phyloP scores from a whole-genome alignment of 2,329 filamentous ascomycete species.

The Penicillium sp. region DNA sequence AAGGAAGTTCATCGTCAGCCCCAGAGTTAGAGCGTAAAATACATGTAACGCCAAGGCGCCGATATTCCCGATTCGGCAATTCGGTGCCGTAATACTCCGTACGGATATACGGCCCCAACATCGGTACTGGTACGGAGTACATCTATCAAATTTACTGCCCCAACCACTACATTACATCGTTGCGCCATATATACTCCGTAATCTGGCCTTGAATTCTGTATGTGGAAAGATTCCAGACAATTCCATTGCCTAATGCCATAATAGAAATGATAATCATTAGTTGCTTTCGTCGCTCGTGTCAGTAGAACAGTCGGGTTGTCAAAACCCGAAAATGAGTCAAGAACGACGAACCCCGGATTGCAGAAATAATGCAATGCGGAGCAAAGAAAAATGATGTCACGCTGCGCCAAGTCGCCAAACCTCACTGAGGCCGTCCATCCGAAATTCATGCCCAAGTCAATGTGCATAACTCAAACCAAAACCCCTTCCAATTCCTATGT shows the following conservation, averaged over 20 bases:
- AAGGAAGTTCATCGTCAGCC: background rate
- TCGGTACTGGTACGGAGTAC: background rate
- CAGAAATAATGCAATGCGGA: background rate
- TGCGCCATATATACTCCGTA: too few relatives aligned
- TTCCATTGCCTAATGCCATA: background rate
- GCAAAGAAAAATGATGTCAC: background rate
- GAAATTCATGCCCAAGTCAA: background rate
- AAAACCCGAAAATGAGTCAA: background rate
- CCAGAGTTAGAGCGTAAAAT: background rate
- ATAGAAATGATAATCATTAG: slow-evolving; percentile 4
- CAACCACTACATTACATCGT: background rate
- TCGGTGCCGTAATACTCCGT: background rate
- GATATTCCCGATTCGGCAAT: background rate
- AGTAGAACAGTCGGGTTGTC: slow-evolving; percentile 1
- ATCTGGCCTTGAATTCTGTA: too few relatives aligned
- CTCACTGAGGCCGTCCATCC: background rate
- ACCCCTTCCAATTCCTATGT: background rate
- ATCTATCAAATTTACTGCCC: background rate
- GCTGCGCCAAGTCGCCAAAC: background rate
- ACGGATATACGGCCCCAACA: background rate
- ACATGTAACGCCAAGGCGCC: background rate
- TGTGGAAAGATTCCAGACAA: background rate
- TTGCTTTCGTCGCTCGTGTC: slow-evolving; percentile 13
- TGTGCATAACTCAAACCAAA: background rate
- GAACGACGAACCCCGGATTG: background rate